Base-by-base conservation (phyloP, 192 early-diverging fungal genomes). In the Coemansia javaensis region DNA sequence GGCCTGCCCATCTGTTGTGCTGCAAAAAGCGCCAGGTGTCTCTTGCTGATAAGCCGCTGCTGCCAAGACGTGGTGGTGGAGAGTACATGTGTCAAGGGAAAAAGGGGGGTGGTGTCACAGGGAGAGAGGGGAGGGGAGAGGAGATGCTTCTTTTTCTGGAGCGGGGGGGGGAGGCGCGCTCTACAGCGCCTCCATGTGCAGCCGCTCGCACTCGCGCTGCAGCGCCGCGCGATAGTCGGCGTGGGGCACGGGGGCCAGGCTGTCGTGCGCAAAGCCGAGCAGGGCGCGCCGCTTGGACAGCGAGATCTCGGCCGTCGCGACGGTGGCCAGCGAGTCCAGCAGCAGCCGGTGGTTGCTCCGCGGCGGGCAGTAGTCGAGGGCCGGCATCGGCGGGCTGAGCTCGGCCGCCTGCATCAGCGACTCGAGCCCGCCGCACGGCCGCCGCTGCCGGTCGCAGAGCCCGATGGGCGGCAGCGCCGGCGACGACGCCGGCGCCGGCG, bases 251-350 rank as follows among this genome's bases (percentile, higher is more conserved):
- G 48, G 31, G 20, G 40, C 44, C 12, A 45, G 27, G 44, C 34
- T 39, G 32, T 38, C 42, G 27, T 18, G n/a, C 34, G 20, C 24
- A 21, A 50, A 30, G 16, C 21, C 40, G 6, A 63, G n/a, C n/a
- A n/a, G 33, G 0, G 48, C 49, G 16, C 30, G 45, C 32, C 63
- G 58, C 34, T 59, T 62, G 12, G 40, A 45, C 21, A 67, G 60
- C 35, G 60, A 40, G 9, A 56, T 59, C 53, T 60, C 65, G 7
- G 72, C 65, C 0, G 53, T 53, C 5, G 72, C 65, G 22, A 67
- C 65, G 0, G 56, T 75, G 12, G 72, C 72, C 35, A 68, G 53
- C 8, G 73, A 54, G 36, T 65, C 57, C n/a, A 69, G 58, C 32
- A 64, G 33, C 24, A 41, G 20, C 30, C 9, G 17, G 40, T 20